phyloP scores from a whole-genome alignment of 192 early-diverging fungal genomes.

The Lobosporangium transversale region DNA sequence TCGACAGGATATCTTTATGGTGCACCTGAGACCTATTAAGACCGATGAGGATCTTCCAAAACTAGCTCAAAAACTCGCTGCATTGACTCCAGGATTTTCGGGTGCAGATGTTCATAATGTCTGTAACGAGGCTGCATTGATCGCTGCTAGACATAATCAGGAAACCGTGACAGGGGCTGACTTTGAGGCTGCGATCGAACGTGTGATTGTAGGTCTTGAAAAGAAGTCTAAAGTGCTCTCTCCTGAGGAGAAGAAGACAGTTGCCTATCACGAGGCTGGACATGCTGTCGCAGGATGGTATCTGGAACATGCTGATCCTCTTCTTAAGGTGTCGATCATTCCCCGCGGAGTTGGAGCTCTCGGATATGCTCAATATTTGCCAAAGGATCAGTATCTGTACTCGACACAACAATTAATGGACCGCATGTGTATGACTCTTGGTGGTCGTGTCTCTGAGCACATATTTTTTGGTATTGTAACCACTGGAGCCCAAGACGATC shows the following conservation, averaged over 20 bases:
- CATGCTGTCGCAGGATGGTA: conserved; percentile 99
- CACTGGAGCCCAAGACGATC: conserved; percentile 98
- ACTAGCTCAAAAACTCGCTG: conserved; percentile 88
- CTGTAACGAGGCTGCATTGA: conserved; percentile 98
- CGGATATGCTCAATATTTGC: conserved; percentile 99
- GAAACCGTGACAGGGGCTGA: conserved; percentile 84
- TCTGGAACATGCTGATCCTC: conserved; percentile 92
- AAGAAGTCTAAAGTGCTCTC: conserved; percentile 96
- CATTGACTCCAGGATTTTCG: conserved; percentile 97
- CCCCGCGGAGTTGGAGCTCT: conserved; percentile 95
- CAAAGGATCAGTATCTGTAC: conserved; percentile 96
- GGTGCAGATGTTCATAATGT: conserved; percentile 99
- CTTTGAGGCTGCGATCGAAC: conserved; percentile 98
- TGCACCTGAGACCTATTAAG: conserved; percentile 93
- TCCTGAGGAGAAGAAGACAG: conserved; percentile 98
- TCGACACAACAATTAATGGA: conserved; percentile 92
- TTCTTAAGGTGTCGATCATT: conserved; percentile 98
- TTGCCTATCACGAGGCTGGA: conserved; percentile 99
- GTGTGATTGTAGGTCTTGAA: conserved; percentile 97
- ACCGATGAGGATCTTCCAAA: conserved; percentile 83
- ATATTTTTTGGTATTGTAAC: conserved; percentile 95
- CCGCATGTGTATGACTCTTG: conserved; percentile 91
- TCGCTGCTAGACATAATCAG: conserved; percentile 89
- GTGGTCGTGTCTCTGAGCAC: conserved; percentile 87
- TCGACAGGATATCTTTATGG: conserved; percentile 94